Conservation (phyloP, 352 stramenopile genomes). For the Phytophthora colocasiae region DNA sequence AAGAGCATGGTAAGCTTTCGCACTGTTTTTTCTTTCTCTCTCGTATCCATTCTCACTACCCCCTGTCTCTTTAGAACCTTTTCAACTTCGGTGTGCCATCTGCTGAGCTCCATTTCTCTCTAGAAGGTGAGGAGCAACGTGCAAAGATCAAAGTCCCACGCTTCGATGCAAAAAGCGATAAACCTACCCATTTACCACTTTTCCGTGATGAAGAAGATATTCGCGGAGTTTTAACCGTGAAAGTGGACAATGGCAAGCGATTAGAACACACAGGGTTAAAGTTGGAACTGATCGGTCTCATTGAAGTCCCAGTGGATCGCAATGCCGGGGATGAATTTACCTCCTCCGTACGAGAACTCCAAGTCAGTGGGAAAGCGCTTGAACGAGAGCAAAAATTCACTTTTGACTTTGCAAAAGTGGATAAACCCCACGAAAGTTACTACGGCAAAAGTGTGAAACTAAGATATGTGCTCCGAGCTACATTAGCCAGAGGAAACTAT, state of each 20-base stretch:
- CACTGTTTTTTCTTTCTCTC: not conserved
- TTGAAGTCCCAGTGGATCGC: conserved; percentile 90
- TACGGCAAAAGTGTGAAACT: conserved; percentile 95
- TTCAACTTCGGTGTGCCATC: conserved; percentile 60
- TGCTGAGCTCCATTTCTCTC: conserved; percentile 45
- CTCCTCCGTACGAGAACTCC: conserved; percentile 90
- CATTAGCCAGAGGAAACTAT: conserved; percentile 91
- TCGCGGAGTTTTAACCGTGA: conserved; percentile 68
- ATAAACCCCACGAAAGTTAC: conserved; percentile 98
- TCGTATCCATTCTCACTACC: not conserved
- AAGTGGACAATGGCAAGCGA: conserved; percentile 90
- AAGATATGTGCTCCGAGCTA: conserved; percentile 96
- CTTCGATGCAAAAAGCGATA: conserved; percentile 35
- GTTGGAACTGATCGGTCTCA: conserved; percentile 95
- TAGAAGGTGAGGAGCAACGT: conserved; percentile 44
- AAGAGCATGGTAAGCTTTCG: conserved; percentile 6
- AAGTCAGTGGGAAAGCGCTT: conserved; percentile 77
- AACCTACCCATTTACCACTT: conserved; percentile 54
- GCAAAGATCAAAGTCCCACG: conserved; percentile 23
- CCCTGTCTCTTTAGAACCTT: conserved; percentile 44
- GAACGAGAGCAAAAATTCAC: conserved; percentile 66
- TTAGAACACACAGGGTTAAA: conserved; percentile 97
- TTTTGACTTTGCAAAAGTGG: conserved; percentile 95
- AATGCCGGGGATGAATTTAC: conserved; percentile 93
- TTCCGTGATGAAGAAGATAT: conserved; percentile 67